phyloP scores from a whole-genome alignment of 306 rosid genomes.

The Abrus precatorius region DNA sequence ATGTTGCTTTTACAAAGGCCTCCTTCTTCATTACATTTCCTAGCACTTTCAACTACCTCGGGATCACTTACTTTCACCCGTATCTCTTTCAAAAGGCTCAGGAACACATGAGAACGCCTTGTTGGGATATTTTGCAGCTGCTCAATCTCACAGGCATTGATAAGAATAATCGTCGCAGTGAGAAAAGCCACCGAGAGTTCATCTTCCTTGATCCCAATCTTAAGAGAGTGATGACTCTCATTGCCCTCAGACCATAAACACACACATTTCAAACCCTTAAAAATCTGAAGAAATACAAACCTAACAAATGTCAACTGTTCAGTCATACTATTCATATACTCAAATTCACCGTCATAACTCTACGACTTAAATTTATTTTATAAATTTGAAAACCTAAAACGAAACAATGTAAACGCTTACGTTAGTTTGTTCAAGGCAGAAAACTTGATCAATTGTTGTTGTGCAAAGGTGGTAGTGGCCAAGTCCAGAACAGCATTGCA shows the following conservation, averaged over 20 bases:
- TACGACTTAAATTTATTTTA: background rate
- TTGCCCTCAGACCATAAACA: conserved; percentile 57
- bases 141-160: conserved; percentile 63
- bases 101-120: conserved; percentile 46
- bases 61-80: conserved; percentile 61
- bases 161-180: conserved; percentile 61
- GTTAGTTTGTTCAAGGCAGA: conserved; percentile 64
- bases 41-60: conserved; percentile 39
- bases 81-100: conserved; percentile 55
- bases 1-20: conserved; percentile 55
- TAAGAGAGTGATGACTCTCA: conserved; percentile 45
- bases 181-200: conserved; percentile 61
- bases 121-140: conserved; percentile 62
- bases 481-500: conserved; percentile 83
- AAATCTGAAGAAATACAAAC: conserved; percentile 74
- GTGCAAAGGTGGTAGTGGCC: conserved; percentile 59
- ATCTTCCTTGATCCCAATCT: conserved; percentile 66
- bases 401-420: conserved; percentile 53
- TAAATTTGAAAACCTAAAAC: background rate
- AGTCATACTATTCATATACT: conserved; percentile 25
- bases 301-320: conserved; percentile 60
- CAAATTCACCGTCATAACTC: conserved; percentile 4
- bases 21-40: conserved; percentile 49
- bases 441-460: conserved; percentile 56
- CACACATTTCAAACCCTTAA: conserved; percentile 54